phyloP scores from a whole-genome alignment of 805 yeast genomes.

The Saccharomycopsis sp. region DNA sequence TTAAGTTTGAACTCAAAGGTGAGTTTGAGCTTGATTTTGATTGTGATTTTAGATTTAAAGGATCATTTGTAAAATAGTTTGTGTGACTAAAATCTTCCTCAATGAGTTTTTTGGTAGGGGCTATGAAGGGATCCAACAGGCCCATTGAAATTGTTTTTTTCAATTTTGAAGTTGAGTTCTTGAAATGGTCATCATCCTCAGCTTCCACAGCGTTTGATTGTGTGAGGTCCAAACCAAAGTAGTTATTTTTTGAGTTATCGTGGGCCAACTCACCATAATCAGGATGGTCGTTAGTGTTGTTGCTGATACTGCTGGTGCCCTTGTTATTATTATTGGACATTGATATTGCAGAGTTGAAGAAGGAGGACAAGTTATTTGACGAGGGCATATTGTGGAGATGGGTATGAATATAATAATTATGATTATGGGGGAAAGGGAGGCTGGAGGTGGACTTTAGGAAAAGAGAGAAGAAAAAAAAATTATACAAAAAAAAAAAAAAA shows the following conservation, averaged over 20 bases:
- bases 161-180: conserved; percentile 59
- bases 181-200: conserved; percentile 59
- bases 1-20: too few species aligned
- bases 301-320: neutral
- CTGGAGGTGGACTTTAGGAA: too few species aligned
- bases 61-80: conserved; percentile 18
- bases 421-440: too few species aligned
- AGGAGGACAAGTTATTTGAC: conserved; percentile 9
- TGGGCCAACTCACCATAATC: neutral
- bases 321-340: neutral
- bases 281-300: neutral
- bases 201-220: conserved; percentile 56
- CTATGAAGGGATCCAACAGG: conserved; percentile 59
- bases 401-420: too few species aligned
- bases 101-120: conserved; percentile 34
- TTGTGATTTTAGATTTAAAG: conserved; percentile 21
- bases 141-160: conserved; percentile 83
- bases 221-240: conserved; percentile 30
- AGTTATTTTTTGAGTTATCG: neutral
- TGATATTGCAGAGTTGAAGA: conserved; percentile 4
- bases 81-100: conserved; percentile 27
- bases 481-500: too few species aligned
- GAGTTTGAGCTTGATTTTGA: too few species aligned
- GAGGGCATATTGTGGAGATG: conserved; percentile 14
- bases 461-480: too few species aligned